Evolutionary conservation across 2,329 filamentous ascomycete genomes (phyloP), one percentile per base, ranked within the genome.

Genomic region (Plenodomus biglobosus): DNA sequence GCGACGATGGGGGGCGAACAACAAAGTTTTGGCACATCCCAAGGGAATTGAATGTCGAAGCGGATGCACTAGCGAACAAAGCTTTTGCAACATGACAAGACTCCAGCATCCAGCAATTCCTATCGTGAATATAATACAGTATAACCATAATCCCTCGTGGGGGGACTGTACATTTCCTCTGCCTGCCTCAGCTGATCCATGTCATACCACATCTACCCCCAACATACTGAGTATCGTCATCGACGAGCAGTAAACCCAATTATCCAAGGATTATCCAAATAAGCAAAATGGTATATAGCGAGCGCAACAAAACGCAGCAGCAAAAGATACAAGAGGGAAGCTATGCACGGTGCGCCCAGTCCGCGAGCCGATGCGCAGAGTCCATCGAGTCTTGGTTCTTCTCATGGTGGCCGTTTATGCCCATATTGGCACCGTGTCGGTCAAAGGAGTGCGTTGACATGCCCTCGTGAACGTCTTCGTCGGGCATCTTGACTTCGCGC

Each of bases 401-500:
- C 61, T 72, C 69, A 48, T 69, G 68, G 38, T 63, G 61, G 43
- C 55, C 58, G 10, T 47, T 53, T 10, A 58, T 50, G 6, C 54
- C 58, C 66, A 69, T 68, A 37, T 55, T 53, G 5, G 62, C 62
- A 32, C 62, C 56, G 39, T 62, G 56, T 38, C 56, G 52, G 22
- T 68, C 59, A 21, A 69, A 55, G 2, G 68, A 66, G 42, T 69
- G 65, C 13, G 64, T 64, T 6, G 68, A 70, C 50, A 69, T 59
- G 42, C 68, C 70, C 43, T 70, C 66, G 27, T 69, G 65, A 27
- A 66, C 65, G 13, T 76, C 75, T 46, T 80, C 71, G 22, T 60
- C 52, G 1, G 55, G 55, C 6, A 58, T 50, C 19, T 58, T 55
- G 34, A 62, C 46, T 61, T 92, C 86, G 53, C 88, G 79, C 17